phyloP scores from a whole-genome alignment of 371 early-diverging fungal genomes.

The Mortierella sp. region DNA sequence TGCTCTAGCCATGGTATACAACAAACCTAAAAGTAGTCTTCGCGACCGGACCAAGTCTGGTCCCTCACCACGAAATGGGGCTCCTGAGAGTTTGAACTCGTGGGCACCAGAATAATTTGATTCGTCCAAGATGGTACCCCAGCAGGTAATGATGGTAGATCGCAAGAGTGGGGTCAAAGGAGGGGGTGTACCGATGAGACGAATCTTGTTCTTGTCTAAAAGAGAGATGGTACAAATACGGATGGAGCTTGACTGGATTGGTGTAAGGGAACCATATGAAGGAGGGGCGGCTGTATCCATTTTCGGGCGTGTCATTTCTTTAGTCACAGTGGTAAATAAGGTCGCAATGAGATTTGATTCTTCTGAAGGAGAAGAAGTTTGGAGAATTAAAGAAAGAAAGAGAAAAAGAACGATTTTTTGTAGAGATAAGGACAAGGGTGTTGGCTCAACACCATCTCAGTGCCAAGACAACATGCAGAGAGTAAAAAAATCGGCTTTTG shows the following conservation, averaged over 20 bases:
- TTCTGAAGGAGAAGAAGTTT: too few species aligned
- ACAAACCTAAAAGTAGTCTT: slow-evolving; percentile 17
- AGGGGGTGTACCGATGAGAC: slow-evolving; percentile 31
- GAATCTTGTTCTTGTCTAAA: slow-evolving; percentile 29
- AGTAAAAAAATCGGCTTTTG: too few species aligned
- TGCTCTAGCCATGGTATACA: slow-evolving; percentile 24
- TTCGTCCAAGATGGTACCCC: slow-evolving; percentile 34
- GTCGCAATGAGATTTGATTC: too few species aligned
- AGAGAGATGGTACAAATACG: slow-evolving; percentile 31
- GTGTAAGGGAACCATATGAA: slow-evolving; percentile 6
- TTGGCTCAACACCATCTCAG: too few species aligned
- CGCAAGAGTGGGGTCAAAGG: slow-evolving; percentile 22
- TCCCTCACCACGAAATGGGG: slow-evolving; percentile 33
- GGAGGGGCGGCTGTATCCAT: slow-evolving; percentile 9
- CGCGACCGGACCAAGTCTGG: slow-evolving; percentile 29
- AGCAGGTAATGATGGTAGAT: slow-evolving; percentile 14
- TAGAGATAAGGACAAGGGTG: too few species aligned
- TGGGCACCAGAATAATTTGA: slow-evolving; percentile 31
- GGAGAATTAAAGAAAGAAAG: too few species aligned
- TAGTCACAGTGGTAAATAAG: not conserved
- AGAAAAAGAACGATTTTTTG: too few species aligned
- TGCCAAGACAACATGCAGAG: too few species aligned
- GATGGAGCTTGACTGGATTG: slow-evolving; percentile 6
- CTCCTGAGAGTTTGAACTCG: slow-evolving; percentile 41
- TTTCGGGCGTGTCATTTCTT: not conserved